Evolutionary conservation across 2,329 filamentous ascomycete species (phyloP).

Genomic region (Fusarium papillatum): DNA sequence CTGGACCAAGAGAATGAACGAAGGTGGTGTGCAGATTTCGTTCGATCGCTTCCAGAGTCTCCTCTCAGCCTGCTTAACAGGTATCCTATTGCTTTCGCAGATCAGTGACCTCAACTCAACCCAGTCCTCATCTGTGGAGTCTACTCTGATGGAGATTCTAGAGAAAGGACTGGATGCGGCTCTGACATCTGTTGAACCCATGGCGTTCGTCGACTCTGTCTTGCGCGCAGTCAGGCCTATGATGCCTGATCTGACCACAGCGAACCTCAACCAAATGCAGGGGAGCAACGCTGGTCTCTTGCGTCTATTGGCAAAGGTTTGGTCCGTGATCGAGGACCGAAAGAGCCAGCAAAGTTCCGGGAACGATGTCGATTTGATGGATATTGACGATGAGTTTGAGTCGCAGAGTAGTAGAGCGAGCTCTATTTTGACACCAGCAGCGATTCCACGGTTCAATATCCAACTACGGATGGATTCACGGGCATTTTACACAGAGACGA

Average conservation of each 20-base stretch:
- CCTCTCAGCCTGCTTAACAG: conserved; percentile 61
- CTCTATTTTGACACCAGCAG: conserved; percentile 49
- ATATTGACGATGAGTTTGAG: conserved; percentile 75
- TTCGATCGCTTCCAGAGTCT: conserved; percentile 66
- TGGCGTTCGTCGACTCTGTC: conserved; percentile 60
- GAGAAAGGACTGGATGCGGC: conserved; percentile 57
- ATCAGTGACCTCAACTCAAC: conserved; percentile 61
- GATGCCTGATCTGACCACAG: conserved; percentile 59
- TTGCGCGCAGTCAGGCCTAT: conserved; percentile 59
- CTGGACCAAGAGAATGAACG: conserved; percentile 60
- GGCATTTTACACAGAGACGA: conserved; percentile 64
- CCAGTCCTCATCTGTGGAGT: conserved; percentile 63
- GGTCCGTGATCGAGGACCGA: conserved; percentile 38
- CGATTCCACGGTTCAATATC: conserved; percentile 62
- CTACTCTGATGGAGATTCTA: conserved; percentile 55
- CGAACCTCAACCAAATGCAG: conserved; percentile 54
- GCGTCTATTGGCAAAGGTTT: conserved; percentile 57
- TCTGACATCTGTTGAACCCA: conserved; percentile 59
- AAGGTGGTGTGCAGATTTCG: conserved; percentile 64
- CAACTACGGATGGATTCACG: conserved; percentile 56
- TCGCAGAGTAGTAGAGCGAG: conserved; percentile 68
- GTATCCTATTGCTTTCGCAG: conserved; percentile 61
- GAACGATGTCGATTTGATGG: conserved; percentile 69
- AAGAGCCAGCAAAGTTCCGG: conserved; percentile 42
- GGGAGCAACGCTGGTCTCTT: conserved; percentile 57